Conservation (phyloP, 345 rosid species). For the Syzygium aqueum region DNA sequence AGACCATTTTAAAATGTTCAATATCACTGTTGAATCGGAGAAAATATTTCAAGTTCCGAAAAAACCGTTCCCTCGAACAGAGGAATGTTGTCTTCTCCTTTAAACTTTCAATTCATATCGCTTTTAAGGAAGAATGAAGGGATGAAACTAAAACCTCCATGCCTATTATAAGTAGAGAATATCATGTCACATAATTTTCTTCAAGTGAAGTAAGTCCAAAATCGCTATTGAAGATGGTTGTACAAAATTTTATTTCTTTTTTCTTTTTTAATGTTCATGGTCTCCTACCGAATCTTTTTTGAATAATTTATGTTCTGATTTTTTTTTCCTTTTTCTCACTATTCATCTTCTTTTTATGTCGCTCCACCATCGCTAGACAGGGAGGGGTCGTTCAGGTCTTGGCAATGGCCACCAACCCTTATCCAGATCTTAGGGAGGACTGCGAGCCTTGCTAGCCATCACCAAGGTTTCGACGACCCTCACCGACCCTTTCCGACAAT, state of each 20-base stretch:
- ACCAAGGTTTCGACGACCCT: neutral
- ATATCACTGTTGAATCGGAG: fast-evolving
- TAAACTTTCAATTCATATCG: neutral
- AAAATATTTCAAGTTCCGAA: neutral
- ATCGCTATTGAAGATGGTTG: neutral
- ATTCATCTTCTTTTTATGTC: neutral
- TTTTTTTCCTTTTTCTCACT: neutral
- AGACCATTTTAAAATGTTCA: neutral
- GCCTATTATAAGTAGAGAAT: neutral
- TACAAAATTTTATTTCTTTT: neutral
- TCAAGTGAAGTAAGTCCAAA: neutral
- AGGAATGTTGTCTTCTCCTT: neutral
- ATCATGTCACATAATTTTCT: neutral
- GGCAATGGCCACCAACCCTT: neutral
- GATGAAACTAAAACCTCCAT: neutral
- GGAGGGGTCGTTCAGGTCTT: neutral
- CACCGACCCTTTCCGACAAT: too few species aligned
- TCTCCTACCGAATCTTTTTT: neutral
- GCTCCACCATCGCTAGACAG: neutral
- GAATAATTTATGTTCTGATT: neutral
- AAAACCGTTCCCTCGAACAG: neutral
- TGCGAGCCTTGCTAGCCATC: neutral
- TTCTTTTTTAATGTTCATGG: neutral
- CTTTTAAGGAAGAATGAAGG: neutral
- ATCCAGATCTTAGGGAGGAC: neutral